Evolutionary conservation across 306 rosid species (phyloP).

Genomic region (Prunus fruticosa): DNA sequence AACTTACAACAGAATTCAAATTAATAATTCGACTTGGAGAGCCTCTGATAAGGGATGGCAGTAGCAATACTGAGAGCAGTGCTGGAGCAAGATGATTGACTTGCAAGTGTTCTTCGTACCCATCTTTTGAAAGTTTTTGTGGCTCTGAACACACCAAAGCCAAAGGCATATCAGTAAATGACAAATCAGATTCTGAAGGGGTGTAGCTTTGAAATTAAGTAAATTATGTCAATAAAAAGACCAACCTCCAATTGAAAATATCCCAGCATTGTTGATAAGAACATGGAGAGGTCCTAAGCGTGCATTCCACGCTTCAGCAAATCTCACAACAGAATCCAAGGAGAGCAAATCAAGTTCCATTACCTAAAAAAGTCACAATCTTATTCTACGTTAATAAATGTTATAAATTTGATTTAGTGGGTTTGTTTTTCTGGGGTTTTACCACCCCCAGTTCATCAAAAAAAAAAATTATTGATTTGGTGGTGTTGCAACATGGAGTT

Average conservation of each 20-base stretch:
- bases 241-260: constrained; percentile 92
- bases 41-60: constrained; percentile 94
- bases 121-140: constrained; percentile 83
- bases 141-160: constrained; percentile 61
- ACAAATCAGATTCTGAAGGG: not conserved
- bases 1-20: constrained; percentile 84
- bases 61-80: constrained; percentile 82
- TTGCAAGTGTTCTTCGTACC: constrained; percentile 96
- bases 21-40: constrained; percentile 95
- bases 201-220: not conserved
- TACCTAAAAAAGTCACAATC: constrained; percentile 48
- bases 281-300: constrained; percentile 81
- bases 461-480: too few species aligned
- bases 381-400: not conserved
- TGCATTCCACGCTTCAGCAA: constrained; percentile 84
- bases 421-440: too few species aligned
- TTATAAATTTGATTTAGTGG: too few species aligned
- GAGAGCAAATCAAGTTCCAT: constrained; percentile 94
- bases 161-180: constrained; percentile 16
- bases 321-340: constrained; percentile 82
- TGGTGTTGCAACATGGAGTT: not conserved
- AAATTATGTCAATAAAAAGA: constrained; percentile 2
- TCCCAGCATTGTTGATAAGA: constrained; percentile 97
- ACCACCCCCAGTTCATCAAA: too few species aligned
- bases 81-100: constrained; percentile 98